phyloP scores from a whole-genome alignment of 2,329 filamentous ascomycete genomes.

The Cadophora luteo-olivacea region DNA sequence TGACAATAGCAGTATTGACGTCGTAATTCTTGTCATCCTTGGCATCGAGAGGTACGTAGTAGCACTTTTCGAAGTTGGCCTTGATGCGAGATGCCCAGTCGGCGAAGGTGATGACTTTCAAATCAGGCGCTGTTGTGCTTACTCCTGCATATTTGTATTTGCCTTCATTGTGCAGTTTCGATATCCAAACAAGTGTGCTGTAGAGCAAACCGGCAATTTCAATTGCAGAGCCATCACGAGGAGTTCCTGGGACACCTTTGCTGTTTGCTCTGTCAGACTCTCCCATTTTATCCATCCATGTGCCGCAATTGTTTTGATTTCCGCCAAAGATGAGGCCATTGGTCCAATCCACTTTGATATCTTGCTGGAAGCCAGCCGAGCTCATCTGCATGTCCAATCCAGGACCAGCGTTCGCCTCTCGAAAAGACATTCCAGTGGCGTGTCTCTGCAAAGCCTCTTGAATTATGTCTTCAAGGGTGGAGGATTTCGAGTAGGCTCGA shows the following conservation, averaged over 20 bases:
- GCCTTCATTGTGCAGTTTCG: conserved; percentile 68
- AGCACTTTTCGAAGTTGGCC: conserved; percentile 88
- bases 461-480: conserved; percentile 85
- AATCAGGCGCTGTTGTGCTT: conserved; percentile 60
- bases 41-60: conserved; percentile 77
- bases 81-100: conserved; percentile 85
- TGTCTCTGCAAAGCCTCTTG: conserved; percentile 94
- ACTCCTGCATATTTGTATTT: conserved; percentile 78
- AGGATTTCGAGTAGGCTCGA: conserved; percentile 84
- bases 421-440: conserved; percentile 87
- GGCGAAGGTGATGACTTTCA: conserved; percentile 67
- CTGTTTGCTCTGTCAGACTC: conserved; percentile 89
- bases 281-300: conserved; percentile 99
- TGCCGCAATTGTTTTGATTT: conserved; percentile 93
- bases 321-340: conserved; percentile 93
- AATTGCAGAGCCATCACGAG: conserved; percentile 91
- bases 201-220: conserved; percentile 95
- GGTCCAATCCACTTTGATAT: conserved; percentile 89
- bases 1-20: conserved; percentile 79
- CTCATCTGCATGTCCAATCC: conserved; percentile 92
- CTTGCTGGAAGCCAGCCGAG: conserved; percentile 88
- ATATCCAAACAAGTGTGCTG: conserved; percentile 85
- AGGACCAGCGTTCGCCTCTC: conserved; percentile 92
- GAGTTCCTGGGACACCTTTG: conserved; percentile 95
- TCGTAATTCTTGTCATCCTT: conserved; percentile 79